phyloP scores from a whole-genome alignment of 2,329 filamentous ascomycete species.

The Clonostachys rhizophaga region DNA sequence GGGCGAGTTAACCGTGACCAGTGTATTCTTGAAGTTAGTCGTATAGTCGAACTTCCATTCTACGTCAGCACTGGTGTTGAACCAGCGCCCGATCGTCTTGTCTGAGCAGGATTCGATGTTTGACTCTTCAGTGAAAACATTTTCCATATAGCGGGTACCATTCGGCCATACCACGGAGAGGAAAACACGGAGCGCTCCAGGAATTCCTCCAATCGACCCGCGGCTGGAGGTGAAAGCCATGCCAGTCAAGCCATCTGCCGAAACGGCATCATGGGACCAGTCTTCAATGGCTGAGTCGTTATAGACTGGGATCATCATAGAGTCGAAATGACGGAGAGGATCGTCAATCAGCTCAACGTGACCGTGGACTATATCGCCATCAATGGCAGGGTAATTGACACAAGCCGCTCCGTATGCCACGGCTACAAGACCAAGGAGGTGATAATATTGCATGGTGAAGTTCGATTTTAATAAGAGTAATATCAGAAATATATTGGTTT shows the following conservation, averaged over 20 bases:
- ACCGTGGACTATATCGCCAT: too few relatives aligned
- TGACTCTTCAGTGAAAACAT: constrained; percentile 4
- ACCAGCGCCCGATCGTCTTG: background rate
- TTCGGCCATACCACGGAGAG: background rate
- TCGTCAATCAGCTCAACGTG: background rate
- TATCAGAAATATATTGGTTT: too few relatives aligned
- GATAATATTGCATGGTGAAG: too few relatives aligned
- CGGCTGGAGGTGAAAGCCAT: background rate
- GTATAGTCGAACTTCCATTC: background rate
- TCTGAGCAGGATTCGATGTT: background rate
- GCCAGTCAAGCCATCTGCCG: background rate
- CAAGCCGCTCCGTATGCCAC: too few relatives aligned
- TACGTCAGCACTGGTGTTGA: background rate
- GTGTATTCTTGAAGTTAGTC: background rate
- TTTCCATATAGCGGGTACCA: background rate
- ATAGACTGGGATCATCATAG: constrained; percentile 5
- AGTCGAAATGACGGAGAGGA: background rate
- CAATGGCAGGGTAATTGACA: too few relatives aligned
- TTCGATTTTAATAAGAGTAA: too few relatives aligned
- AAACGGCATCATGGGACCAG: background rate
- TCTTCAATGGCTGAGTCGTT: background rate
- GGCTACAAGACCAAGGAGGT: too few relatives aligned
- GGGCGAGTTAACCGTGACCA: background rate
- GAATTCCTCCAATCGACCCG: background rate
- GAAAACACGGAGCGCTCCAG: background rate